Conservation (phyloP, 768 basidiomycete species). For the Myochromella boudieri region DNA sequence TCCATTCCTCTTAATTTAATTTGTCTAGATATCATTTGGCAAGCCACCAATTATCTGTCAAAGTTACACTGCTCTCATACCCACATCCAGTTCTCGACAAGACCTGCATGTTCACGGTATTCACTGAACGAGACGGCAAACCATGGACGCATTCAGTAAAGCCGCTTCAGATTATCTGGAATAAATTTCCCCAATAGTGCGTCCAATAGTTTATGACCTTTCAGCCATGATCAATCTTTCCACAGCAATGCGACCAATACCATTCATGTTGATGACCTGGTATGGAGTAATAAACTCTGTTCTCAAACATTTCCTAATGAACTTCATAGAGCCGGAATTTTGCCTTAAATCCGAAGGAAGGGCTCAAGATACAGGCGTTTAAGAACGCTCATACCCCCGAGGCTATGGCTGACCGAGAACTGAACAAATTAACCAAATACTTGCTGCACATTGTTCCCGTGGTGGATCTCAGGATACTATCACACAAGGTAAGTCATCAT, state of each 20-base stretch:
- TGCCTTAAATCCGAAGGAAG: conserved; percentile 82
- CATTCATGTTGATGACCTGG: conserved; percentile 86
- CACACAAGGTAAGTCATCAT: conserved; percentile 59
- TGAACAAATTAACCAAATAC: conserved; percentile 64
- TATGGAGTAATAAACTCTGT: too few relatives aligned
- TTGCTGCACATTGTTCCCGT: conserved; percentile 60
- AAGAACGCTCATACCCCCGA: conserved; percentile 72
- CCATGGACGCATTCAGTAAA: conserved; percentile 83
- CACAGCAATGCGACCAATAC: conserved; percentile 67
- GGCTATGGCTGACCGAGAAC: conserved; percentile 65
- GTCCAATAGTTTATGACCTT: conserved; percentile 13
- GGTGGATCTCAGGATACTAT: conserved; percentile 61
- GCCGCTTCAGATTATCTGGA: conserved; percentile 84
- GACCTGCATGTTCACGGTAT: conserved; percentile 87
- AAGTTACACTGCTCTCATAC: background rate
- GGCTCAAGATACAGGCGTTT: conserved; percentile 82
- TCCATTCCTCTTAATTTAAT: background rate
- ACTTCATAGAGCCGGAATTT: conserved; percentile 72
- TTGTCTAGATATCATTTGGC: conserved; percentile 66
- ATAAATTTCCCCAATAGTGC: conserved; percentile 79
- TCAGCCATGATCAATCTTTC: background rate
- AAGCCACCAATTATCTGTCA: conserved; percentile 7
- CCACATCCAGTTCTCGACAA: conserved; percentile 69
- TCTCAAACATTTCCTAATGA: background rate
- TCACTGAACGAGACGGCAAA: conserved; percentile 68